Conservation (phyloP, 2,329 filamentous ascomycete genomes). For the Ophiostoma pallidulum region DNA sequence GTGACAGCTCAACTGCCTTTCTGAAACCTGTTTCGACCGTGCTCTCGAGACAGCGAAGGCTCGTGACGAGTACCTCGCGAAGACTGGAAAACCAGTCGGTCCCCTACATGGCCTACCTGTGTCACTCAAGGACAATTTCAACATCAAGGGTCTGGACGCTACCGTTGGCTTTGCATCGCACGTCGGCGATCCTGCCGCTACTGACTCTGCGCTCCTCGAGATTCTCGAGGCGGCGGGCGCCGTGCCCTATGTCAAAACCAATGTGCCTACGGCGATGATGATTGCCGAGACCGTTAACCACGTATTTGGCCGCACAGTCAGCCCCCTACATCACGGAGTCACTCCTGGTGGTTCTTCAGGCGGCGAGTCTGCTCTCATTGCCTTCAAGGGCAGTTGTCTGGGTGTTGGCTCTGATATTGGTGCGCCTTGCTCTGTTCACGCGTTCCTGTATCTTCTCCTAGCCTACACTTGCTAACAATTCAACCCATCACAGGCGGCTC, state of each 20-base stretch:
- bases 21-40: conserved; percentile 44
- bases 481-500: conserved; percentile 33
- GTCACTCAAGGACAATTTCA: conserved; percentile 63
- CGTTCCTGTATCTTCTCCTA: not conserved
- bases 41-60: conserved; percentile 38
- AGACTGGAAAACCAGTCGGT: conserved; percentile 40
- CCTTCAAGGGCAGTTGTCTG: conserved; percentile 46
- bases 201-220: conserved; percentile 31
- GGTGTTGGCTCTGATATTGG: conserved; percentile 57
- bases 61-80: conserved; percentile 41
- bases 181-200: conserved; percentile 44
- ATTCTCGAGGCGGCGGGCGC: conserved; percentile 40
- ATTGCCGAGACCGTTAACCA: conserved; percentile 59
- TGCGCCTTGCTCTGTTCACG: conserved; percentile 3
- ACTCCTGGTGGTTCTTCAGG: conserved; percentile 59
- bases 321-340: conserved; percentile 48
- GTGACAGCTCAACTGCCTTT: conserved; percentile 42
- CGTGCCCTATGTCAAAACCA: conserved; percentile 49
- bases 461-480: not conserved
- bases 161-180: conserved; percentile 56
- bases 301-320: conserved; percentile 51
- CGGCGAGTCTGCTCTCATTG: conserved; percentile 55
- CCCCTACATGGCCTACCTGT: conserved; percentile 58
- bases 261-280: conserved; percentile 55
- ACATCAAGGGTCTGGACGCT: conserved; percentile 49